Evolutionary conservation across 768 basidiomycete genomes (phyloP).

Genomic region (Suillus clintonianus): DNA sequence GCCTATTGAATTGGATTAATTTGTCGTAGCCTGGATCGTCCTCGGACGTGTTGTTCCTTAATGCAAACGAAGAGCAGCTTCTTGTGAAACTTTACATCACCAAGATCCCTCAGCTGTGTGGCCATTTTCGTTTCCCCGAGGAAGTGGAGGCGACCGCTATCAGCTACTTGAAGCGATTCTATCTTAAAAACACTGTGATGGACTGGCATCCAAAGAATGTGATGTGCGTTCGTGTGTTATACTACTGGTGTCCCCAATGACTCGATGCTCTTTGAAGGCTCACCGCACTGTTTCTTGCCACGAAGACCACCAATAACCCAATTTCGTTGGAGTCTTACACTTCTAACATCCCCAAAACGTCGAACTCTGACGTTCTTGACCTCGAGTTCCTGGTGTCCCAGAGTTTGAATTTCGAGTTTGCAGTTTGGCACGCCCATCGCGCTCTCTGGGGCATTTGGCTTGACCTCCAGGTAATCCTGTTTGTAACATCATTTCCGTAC

Average conservation of each 20-base stretch:
- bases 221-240: conserved; percentile 62
- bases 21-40: conserved; percentile 69
- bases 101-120: conserved; percentile 84
- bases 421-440: conserved; percentile 88
- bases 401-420: conserved; percentile 91
- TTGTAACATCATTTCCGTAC: conserved; percentile 1
- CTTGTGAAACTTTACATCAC: conserved; percentile 88
- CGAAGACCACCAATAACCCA: conserved; percentile 96
- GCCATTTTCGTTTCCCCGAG: conserved; percentile 84
- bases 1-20: conserved; percentile 21
- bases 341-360: conserved; percentile 78
- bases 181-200: conserved; percentile 97
- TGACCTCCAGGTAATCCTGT: conserved; percentile 71
- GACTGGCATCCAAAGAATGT: conserved; percentile 99
- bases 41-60: conserved; percentile 69
- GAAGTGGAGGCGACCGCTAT: conserved; percentile 93
- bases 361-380: conserved; percentile 82
- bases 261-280: conserved; percentile 55
- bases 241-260: background rate
- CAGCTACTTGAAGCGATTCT: conserved; percentile 94
- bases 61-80: conserved; percentile 79
- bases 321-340: conserved; percentile 88
- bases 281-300: conserved; percentile 91
- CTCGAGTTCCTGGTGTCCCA: conserved; percentile 97
- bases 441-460: conserved; percentile 89